Percentiles rank a stretch among this genome's conserved stretches.
These are phyloP conservation scores for Gynandropsis gynandra DNA, from an alignment of 345 rosid genomes.

Conservation along the genomic window DNA sequence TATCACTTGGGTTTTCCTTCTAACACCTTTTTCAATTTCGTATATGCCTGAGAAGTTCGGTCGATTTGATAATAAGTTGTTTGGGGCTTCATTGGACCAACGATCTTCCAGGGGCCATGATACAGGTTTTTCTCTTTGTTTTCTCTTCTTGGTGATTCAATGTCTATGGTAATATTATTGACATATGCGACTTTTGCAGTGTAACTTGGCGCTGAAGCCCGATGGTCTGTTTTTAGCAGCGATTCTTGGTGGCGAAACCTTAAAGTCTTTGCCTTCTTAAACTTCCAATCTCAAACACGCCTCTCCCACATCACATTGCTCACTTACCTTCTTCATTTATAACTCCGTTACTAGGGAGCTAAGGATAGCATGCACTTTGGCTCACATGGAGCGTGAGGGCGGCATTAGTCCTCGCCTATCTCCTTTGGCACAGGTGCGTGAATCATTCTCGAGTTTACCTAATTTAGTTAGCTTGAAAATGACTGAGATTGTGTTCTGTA, in stretches of 20 bases:
- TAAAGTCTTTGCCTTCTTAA: conserved; percentile 48
- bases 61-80: conserved; percentile 84
- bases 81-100: conserved; percentile 99
- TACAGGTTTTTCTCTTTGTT: conserved; percentile 45
- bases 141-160: conserved; percentile 6
- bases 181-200: conserved; percentile 47
- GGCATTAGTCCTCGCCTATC: conserved; percentile 93
- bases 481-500: not conserved
- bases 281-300: not conserved
- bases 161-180: conserved; percentile 12
- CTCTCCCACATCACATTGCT: not conserved
- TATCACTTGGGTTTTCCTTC: not conserved
- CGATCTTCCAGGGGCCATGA: conserved; percentile 99
- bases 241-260: conserved; percentile 98
- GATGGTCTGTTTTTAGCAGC: conserved; percentile 98
- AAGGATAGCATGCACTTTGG: conserved; percentile 93
- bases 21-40: conserved; percentile 18
- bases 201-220: conserved; percentile 89
- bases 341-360: conserved; percentile 49
- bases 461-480: conserved; percentile 1
- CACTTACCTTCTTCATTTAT: not conserved
- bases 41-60: conserved; percentile 52
- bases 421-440: conserved; percentile 86
- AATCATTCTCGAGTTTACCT: not conserved
- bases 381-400: conserved; percentile 99